These are phyloP conservation scores for Thelonectria rubi DNA, from an alignment of 2,329 filamentous ascomycete genomes.

Conservation along the genomic window DNA sequence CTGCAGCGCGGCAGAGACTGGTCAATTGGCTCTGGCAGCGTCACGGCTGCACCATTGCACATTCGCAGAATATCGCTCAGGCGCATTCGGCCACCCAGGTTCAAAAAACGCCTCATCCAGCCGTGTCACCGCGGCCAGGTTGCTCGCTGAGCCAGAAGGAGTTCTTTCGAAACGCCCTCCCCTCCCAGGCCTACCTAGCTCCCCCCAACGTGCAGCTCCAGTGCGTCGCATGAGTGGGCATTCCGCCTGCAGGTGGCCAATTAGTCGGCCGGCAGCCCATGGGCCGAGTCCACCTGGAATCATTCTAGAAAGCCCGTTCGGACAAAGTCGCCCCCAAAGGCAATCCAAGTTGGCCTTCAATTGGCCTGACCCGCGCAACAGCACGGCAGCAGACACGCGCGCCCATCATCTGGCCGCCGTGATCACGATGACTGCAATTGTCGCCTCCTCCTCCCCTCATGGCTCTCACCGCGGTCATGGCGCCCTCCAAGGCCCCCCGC, in stretches of 20 bases:
- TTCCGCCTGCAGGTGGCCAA: conserved; percentile 24
- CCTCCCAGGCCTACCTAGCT: not conserved
- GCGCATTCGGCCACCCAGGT: not conserved
- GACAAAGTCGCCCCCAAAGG: conserved; percentile 26
- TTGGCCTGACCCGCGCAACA: conserved; percentile 18
- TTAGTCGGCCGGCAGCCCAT: conserved; percentile 21
- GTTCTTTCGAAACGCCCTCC: conserved; percentile 11
- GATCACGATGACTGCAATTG: conserved; percentile 30
- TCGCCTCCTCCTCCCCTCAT: conserved; percentile 15
- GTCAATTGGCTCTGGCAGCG: not conserved
- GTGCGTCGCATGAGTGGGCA: conserved; percentile 20
- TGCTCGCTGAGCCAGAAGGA: not conserved
- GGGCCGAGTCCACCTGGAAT: conserved; percentile 35
- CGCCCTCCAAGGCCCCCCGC: conserved; percentile 29
- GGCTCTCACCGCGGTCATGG: conserved; percentile 28
- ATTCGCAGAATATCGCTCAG: conserved; percentile 8
- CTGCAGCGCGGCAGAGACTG: not conserved
- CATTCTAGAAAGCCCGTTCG: conserved; percentile 39
- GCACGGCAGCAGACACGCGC: not conserved
- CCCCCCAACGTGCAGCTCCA: conserved; percentile 20
- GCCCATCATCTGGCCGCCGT: conserved; percentile 11
- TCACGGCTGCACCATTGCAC: not conserved
- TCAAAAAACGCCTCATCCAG: not conserved
- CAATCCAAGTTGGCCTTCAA: conserved; percentile 6
- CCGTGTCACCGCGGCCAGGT: conserved; percentile 1